Evolutionary conservation across 2,329 filamentous ascomycete genomes (phyloP).

Genomic region (Pseudonectria foliicola): DNA sequence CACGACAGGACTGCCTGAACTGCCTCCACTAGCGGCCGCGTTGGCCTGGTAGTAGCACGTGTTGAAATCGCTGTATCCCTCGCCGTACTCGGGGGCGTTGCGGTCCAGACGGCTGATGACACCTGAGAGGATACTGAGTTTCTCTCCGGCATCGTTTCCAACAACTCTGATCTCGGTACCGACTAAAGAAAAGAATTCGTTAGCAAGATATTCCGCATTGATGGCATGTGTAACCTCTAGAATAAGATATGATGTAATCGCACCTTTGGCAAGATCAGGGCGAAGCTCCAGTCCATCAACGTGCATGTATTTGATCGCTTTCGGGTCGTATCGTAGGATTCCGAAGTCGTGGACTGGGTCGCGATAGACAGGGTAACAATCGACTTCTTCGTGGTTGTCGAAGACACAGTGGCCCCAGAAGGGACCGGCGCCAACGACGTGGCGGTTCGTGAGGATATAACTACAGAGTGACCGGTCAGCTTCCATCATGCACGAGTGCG

Average conservation of each 20-base stretch:
- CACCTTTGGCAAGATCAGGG: conserved; percentile 72
- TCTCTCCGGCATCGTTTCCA: conserved; percentile 97
- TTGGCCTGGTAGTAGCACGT: conserved; percentile 96
- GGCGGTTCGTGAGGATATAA: conserved; percentile 80
- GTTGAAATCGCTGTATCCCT: conserved; percentile 97
- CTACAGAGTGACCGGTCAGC: conserved; percentile 22
- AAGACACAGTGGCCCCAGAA: conserved; percentile 99
- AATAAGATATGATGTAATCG: conserved; percentile 12
- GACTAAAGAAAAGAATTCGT: conserved; percentile 42
- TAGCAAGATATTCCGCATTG: too few species aligned
- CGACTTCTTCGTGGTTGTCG: conserved; percentile 95
- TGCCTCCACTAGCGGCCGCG: conserved; percentile 90
- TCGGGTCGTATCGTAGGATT: conserved; percentile 91
- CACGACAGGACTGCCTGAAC: conserved; percentile 96
- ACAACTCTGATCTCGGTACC: conserved; percentile 94
- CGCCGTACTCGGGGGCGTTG: conserved; percentile 95
- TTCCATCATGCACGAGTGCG: background rate
- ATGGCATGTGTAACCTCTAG: background rate
- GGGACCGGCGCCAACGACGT: conserved; percentile 90
- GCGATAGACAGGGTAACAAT: conserved; percentile 93
- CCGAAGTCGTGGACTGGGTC: conserved; percentile 98
- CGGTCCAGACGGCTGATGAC: conserved; percentile 94
- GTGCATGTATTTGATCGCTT: conserved; percentile 95
- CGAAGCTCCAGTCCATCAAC: conserved; percentile 72
- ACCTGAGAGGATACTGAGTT: conserved; percentile 93